These are phyloP conservation scores for Pulveroboletus sp. DNA, from an alignment of 768 basidiomycete species.

Conservation along the genomic window DNA sequence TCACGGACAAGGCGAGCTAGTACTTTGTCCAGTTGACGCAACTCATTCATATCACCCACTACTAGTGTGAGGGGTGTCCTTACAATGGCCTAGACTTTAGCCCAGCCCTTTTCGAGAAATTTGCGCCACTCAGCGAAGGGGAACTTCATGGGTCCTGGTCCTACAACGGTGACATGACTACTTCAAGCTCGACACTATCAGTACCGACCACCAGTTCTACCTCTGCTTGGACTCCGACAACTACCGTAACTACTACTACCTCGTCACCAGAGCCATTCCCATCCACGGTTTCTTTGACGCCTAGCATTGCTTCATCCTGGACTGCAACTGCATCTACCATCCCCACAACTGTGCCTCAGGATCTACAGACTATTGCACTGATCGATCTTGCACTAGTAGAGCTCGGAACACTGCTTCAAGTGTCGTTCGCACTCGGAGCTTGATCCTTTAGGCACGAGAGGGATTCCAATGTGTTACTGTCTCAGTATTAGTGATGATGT, in stretches of 20 bases:
- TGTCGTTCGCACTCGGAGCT: slow-evolving; percentile 4
- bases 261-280: slow-evolving; percentile 7
- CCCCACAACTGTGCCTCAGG: slow-evolving; percentile 18
- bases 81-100: slow-evolving; percentile 46
- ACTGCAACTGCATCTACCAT: slow-evolving; percentile 4
- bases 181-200: slow-evolving; percentile 19
- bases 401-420: slow-evolving; percentile 19
- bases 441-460: neutral
- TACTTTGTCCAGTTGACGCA: neutral
- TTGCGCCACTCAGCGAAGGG: slow-evolving; percentile 35
- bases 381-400: slow-evolving; percentile 26
- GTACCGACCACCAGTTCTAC: slow-evolving; percentile 20
- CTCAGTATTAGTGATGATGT: neutral
- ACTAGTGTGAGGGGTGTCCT: slow-evolving; percentile 40
- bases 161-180: slow-evolving; percentile 26
- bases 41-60: neutral
- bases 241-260: slow-evolving; percentile 13
- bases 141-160: slow-evolving; percentile 41
- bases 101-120: slow-evolving; percentile 41
- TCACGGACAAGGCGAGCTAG: slow-evolving; percentile 43
- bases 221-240: slow-evolving; percentile 16
- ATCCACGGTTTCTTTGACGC: slow-evolving; percentile 6
- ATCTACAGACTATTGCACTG: slow-evolving; percentile 22
- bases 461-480: neutral
- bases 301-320: slow-evolving; percentile 7